Base-by-base conservation (phyloP, 352 stramenopile species). In the Phytophthora fragariaefolia region DNA sequence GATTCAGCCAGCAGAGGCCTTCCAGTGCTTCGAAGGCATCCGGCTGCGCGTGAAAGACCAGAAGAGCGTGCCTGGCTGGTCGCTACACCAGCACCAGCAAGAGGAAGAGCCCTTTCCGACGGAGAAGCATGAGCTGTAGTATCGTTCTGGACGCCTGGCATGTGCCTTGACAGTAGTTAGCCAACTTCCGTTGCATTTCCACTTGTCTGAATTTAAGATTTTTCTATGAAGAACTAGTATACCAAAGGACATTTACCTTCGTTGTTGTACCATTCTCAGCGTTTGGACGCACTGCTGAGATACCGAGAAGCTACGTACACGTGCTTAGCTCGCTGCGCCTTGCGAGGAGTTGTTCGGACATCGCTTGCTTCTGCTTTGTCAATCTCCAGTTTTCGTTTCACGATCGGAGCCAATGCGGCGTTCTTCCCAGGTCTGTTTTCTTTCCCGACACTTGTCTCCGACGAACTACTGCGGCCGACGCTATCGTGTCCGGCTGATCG, bases 21-120 rank as follows among this genome's bases (percentile, higher is more conserved):
- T 87, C 59, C 75, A 79, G 66, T 95, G 87, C 71, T 95, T 92
- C 58, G 85, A 92, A 50, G 66, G 64, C 50, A 79, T 95, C 53
- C 77, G 76, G 0, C 65, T 95, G 76, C 85, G 87, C 26, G 85
- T 95, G n/a, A 93, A 95, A 69, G 85, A 95, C 63, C 80, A 83
- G 26, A 89, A 86, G 64, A 93, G 85, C 56, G 78, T 93, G 22
- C 85, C 85, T 18, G 87, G 87, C 18, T 95, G 87, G 87, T 95
- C 87, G 56, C 74, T 95, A 5, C 68, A 86, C 36, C 42, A 70
- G 43, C 57, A 57, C 20, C 42, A 75, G 45, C 62, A 71, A 55
- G 49, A 73, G 24, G 66, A 76, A 47, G 58, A 68, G 8, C 27
- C 45, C 9, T 66, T 58, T 34, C 18, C 61, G 47, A 62, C 45